A percentile compares a stretch with the other conserved stretches of the same genome.
Conservation (phyloP, 179 eudicot species). For the Beta macrorhiza region DNA sequence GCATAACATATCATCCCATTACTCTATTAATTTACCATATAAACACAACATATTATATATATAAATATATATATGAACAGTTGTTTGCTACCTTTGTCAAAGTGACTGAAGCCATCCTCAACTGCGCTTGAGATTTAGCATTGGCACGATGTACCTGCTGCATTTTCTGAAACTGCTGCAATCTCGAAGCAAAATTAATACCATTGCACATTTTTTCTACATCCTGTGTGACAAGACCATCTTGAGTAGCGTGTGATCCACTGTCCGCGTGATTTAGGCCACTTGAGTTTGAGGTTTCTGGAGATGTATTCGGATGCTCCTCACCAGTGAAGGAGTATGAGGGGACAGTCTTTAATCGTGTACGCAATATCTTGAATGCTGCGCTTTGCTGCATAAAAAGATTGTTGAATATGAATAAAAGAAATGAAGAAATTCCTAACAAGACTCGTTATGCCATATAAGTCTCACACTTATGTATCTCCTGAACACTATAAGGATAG, state of each 20-base stretch:
- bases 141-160: slow-evolving; percentile 66
- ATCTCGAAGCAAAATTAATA: slow-evolving; percentile 66
- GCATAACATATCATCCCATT: neutral
- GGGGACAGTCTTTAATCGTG: slow-evolving; percentile 90
- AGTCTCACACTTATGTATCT: neutral
- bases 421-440: neutral
- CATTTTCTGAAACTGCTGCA: slow-evolving; percentile 72
- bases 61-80: no score
- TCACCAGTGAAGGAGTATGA: slow-evolving; percentile 67
- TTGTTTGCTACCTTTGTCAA: slow-evolving; percentile 52
- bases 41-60: neutral
- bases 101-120: slow-evolving; percentile 39
- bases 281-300: slow-evolving; percentile 37
- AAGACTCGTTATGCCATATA: neutral
- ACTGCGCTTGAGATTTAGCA: slow-evolving; percentile 43
- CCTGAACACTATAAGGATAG: neutral
- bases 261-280: slow-evolving; percentile 27
- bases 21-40: neutral
- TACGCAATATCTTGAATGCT: slow-evolving; percentile 90
- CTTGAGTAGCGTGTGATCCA: slow-evolving; percentile 36
- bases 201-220: slow-evolving; percentile 48
- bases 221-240: slow-evolving; percentile 55
- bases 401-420: slow-evolving; percentile 4
- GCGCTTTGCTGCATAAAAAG: slow-evolving; percentile 81
- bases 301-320: slow-evolving; percentile 36